phyloP scores from a whole-genome alignment of 2,329 filamentous ascomycete genomes.

The Neofusicoccum cordaticola region DNA sequence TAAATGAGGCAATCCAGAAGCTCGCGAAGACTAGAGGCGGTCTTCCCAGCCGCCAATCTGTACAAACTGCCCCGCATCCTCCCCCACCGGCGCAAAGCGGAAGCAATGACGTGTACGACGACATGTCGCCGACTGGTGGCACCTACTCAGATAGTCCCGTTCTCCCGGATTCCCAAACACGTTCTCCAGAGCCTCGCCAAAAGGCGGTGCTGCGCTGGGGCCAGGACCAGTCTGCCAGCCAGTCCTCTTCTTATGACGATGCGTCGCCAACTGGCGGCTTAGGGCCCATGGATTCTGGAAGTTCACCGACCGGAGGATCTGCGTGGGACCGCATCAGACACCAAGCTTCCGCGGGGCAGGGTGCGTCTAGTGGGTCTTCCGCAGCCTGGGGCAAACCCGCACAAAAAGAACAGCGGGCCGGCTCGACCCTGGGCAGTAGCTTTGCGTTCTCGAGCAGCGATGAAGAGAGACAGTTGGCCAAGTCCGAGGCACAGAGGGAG shows the following conservation, averaged over 20 bases:
- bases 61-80: neutral
- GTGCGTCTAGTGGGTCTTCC: conserved; percentile 20
- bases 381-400: conserved; percentile 21
- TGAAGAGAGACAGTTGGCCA: conserved; percentile 44
- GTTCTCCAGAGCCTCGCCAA: conserved; percentile 19
- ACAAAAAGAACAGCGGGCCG: conserved; percentile 28
- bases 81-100: neutral
- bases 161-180: conserved; percentile 30
- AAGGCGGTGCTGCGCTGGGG: neutral
- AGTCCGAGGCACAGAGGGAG: conserved; percentile 47
- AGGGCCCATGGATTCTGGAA: conserved; percentile 30
- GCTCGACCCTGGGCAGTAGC: conserved; percentile 39
- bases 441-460: conserved; percentile 45
- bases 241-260: conserved; percentile 28
- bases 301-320: conserved; percentile 29
- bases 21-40: neutral
- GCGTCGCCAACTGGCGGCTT: conserved; percentile 37
- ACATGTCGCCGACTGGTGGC: conserved; percentile 41
- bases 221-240: conserved; percentile 20
- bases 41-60: neutral
- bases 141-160: conserved; percentile 29
- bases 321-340: conserved; percentile 46
- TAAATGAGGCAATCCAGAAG: conserved; percentile 7
- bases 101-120: conserved; percentile 28
- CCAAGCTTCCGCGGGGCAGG: conserved; percentile 25